These are phyloP conservation scores for Geranium rotundifolium DNA, from an alignment of 345 rosid species.

Conservation along the genomic window DNA sequence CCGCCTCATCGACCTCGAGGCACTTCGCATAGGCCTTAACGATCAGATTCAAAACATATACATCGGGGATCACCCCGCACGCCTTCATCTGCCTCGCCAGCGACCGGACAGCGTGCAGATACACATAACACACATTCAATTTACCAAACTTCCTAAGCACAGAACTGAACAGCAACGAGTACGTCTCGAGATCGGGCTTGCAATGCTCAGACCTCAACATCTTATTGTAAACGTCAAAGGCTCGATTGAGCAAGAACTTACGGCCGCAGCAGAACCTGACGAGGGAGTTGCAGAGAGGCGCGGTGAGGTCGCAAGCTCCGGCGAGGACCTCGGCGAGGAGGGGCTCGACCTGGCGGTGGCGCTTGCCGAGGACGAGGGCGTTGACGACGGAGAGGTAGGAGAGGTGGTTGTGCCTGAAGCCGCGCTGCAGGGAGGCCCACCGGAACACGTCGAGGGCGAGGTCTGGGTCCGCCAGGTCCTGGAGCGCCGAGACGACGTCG, in stretches of 20 bases:
- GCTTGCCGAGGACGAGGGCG: slow-evolving; percentile 45
- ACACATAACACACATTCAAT: slow-evolving; percentile 59
- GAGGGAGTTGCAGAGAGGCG: slow-evolving; percentile 59
- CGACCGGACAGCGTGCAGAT: slow-evolving; percentile 68
- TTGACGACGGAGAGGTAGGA: slow-evolving; percentile 60
- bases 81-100: slow-evolving; percentile 81
- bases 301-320: slow-evolving; percentile 65
- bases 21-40: slow-evolving; percentile 78
- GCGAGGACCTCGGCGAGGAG: slow-evolving; percentile 69
- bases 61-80: slow-evolving; percentile 66
- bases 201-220: slow-evolving; percentile 54
- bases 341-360: slow-evolving; percentile 61
- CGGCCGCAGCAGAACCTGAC: slow-evolving; percentile 76
- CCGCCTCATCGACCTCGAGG: slow-evolving; percentile 63
- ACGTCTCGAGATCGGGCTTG: slow-evolving; percentile 73
- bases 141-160: slow-evolving; percentile 68
- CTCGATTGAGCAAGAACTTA: slow-evolving; percentile 56
- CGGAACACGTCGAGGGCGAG: slow-evolving; percentile 87
- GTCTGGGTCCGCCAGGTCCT: slow-evolving; percentile 74
- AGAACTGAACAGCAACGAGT: slow-evolving; percentile 42
- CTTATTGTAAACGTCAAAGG: slow-evolving; percentile 74
- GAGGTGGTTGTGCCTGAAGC: slow-evolving; percentile 53
- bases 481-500: slow-evolving; percentile 58
- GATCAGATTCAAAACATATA: slow-evolving; percentile 71
- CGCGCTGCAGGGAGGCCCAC: slow-evolving; percentile 70